Evolutionary conservation across 257 asterid genomes (phyloP).

Genomic region (Solanum pinnatisectum): DNA sequence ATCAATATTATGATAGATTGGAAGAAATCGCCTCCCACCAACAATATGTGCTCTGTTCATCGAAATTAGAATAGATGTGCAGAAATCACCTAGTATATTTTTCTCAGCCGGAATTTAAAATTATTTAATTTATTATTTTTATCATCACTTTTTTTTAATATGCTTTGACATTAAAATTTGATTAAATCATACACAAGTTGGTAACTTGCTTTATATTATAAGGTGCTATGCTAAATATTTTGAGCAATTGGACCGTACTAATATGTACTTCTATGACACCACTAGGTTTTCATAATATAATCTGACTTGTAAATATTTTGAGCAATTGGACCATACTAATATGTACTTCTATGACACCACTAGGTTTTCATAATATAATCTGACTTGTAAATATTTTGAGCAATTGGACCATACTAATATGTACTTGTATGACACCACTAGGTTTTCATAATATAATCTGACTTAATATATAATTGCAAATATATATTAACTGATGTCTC

Average conservation of each 20-base stretch:
- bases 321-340: not conserved
- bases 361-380: not conserved
- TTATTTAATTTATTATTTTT: no score
- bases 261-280: not conserved
- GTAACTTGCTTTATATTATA: not conserved
- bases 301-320: no score
- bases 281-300: not conserved
- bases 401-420: not conserved
- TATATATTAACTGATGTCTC: not conserved
- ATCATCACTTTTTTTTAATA: not conserved
- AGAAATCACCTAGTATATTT: not conserved
- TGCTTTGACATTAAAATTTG: not conserved
- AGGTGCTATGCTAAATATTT: not conserved
- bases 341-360: not conserved
- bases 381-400: not conserved
- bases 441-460: not conserved
- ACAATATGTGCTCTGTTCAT: accelerated
- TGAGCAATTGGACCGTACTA: not conserved
- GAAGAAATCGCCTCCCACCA: accelerated
- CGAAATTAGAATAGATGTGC: accelerated
- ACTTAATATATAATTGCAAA: not conserved
- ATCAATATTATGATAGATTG: not conserved
- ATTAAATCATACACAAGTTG: not conserved
- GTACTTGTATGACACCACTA: not conserved
- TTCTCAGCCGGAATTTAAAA: not conserved